These are phyloP conservation scores for Amanita fuliginea DNA, from an alignment of 768 basidiomycete genomes.

Conservation along the genomic window DNA sequence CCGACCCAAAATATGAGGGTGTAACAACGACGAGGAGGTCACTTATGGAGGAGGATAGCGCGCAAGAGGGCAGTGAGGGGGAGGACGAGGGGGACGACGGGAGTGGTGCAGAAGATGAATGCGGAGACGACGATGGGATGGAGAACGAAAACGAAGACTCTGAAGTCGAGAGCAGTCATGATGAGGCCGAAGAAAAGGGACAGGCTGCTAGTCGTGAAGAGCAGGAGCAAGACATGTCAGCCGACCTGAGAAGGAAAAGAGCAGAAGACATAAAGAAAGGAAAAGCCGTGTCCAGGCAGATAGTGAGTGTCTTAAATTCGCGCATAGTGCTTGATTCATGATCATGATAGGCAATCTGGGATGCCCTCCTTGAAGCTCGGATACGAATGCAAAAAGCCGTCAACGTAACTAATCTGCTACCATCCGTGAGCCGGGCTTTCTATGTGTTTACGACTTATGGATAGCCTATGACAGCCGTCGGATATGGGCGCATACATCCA, in stretches of 20 bases:
- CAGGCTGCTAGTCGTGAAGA: conserved; percentile 5
- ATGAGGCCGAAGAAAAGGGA: conserved; percentile 5
- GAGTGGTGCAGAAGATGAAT: conserved; percentile 11
- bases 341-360: conserved; percentile 73
- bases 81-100: conserved; percentile 13
- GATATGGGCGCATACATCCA: conserved; percentile 25
- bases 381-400: conserved; percentile 85
- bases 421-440: conserved; percentile 32
- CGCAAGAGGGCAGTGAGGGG: conserved; percentile 14
- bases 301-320: conserved; percentile 36
- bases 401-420: conserved; percentile 52
- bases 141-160: conserved; percentile 4
- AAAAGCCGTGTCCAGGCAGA: conserved; percentile 70
- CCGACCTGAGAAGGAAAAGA: conserved; percentile 44
- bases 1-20: conserved; percentile 75
- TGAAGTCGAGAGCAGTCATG: conserved; percentile 7
- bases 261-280: conserved; percentile 76
- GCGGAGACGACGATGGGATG: conserved; percentile 10
- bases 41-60: conserved; percentile 33
- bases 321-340: conserved; percentile 5
- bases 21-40: conserved; percentile 50
- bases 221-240: conserved; percentile 34
- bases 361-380: conserved; percentile 78
- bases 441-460: background rate
- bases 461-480: conserved; percentile 16